Base-by-base conservation (phyloP, 176 grass and related monocot species). In the Carex littledalei region DNA sequence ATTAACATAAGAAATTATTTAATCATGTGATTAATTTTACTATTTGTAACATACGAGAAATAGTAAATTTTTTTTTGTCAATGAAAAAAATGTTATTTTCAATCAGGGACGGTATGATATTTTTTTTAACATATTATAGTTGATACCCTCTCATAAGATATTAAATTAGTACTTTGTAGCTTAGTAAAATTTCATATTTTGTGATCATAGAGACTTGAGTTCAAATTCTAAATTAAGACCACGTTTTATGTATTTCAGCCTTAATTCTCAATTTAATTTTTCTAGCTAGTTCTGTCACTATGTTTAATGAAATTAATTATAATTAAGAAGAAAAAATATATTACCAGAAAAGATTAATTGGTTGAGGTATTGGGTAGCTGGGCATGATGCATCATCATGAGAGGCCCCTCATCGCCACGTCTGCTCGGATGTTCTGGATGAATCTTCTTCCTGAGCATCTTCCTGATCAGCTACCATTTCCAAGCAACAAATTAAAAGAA, bases 361-460 rank as follows among this genome's bases (percentile, higher is more conserved):
- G 80, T 49, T 29, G 62, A 83, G 22, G 1, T 83, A 54, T 56
- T 54, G 13, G 47, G 6, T 78, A 11, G 14, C 50, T 78, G 24
- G 24, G 74, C 22, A 78, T 78, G 49, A 24, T 26, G 26, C 26
- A 26, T 0, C 47, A 32, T 78, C 24, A 78, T 67, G 73, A 90
- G 84, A 89, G 91, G 84, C 21, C n/a, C 63, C 62, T 94, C 85
- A 45, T 85, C 20, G 80, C 63, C 76, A 56, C 80, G 60, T 61
- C 87, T 80, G 63, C 62, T 90, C 83, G 87, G 75, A 80, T 92
- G 86, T 89, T 92, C 95, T 9, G 93, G 95, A 83, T 98, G 93
- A 61, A 98, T 98, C 83, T 95, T 98, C 91, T 95, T 95, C 81
- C 93, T 92, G 74, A 98, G 56, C 91, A 98, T 95, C 85, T 92